Percentiles rank a stretch among this genome's conserved stretches.
phyloP scores from a whole-genome alignment of 805 yeast species.

The Barnettozyma pratensis region DNA sequence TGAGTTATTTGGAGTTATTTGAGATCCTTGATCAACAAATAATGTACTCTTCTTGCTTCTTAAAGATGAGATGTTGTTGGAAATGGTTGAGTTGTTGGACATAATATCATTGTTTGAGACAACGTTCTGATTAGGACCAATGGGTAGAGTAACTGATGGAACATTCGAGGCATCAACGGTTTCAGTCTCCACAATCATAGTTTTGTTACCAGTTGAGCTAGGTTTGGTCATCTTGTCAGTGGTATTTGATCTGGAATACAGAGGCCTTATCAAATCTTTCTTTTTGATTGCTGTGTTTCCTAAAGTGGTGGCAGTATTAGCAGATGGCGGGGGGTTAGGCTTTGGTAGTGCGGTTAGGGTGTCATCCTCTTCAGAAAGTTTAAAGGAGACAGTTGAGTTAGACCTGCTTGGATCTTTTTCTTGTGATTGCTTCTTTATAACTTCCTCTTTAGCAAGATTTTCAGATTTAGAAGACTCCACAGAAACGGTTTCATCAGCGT shows the following conservation, averaged over 20 bases:
- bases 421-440: too few species aligned
- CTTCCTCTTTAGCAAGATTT: too few species aligned
- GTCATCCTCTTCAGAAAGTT: not conserved
- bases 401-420: not conserved
- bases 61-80: constrained; percentile 26
- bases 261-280: constrained; percentile 21
- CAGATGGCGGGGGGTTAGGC: not conserved
- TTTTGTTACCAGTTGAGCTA: constrained; percentile 17
- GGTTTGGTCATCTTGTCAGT: constrained; percentile 17
- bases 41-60: constrained; percentile 33
- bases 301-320: not conserved
- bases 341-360: not conserved
- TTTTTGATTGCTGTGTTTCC: constrained; percentile 8
- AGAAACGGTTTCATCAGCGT: too few species aligned
- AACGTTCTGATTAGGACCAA: constrained; percentile 11
- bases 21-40: constrained; percentile 20
- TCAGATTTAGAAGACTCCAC: too few species aligned
- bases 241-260: constrained; percentile 22
- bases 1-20: constrained; percentile 5
- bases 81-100: constrained; percentile 22
- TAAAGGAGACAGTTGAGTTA: constrained; percentile 3
- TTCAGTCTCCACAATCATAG: constrained; percentile 57
- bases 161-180: constrained; percentile 44
- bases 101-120: constrained; percentile 13
- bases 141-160: constrained; percentile 24